Percentiles rank a stretch among this genome's conserved stretches.
Conservation (phyloP, 2,329 filamentous ascomycete genomes). For the Cladosporium sp. region DNA sequence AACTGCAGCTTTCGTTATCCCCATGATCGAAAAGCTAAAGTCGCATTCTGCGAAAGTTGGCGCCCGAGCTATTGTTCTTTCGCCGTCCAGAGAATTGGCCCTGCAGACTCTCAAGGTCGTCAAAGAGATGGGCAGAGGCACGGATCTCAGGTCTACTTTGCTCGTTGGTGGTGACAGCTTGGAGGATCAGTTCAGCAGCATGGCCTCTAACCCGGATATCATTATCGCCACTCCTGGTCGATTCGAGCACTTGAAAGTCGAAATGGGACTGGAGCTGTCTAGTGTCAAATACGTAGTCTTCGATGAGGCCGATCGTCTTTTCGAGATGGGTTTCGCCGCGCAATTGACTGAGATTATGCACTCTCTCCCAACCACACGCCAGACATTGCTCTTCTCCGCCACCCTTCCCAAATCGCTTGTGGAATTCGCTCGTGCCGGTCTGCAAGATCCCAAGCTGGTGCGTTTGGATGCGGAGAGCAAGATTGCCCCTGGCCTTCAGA, state of each 20-base stretch:
- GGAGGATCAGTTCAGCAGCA: conserved; percentile 90
- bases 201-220: conserved; percentile 94
- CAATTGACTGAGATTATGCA: conserved; percentile 93
- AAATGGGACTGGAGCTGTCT: conserved; percentile 89
- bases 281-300: conserved; percentile 95
- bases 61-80: conserved; percentile 81
- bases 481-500: conserved; percentile 92
- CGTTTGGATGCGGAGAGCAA: conserved; percentile 93
- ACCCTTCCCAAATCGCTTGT: conserved; percentile 92
- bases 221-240: conserved; percentile 95
- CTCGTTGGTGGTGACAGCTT: conserved; percentile 93
- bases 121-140: conserved; percentile 87
- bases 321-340: conserved; percentile 97
- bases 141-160: conserved; percentile 85
- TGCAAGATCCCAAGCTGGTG: conserved; percentile 89
- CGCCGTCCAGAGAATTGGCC: conserved; percentile 89
- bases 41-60: conserved; percentile 85
- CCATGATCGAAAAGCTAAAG: conserved; percentile 94
- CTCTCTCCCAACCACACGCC: conserved; percentile 77
- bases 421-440: conserved; percentile 89
- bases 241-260: conserved; percentile 94
- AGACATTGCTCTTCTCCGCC: conserved; percentile 92
- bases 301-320: conserved; percentile 93
- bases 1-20: conserved; percentile 96
- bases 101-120: conserved; percentile 95